Percentiles rank a stretch among this genome's conserved stretches.
These are phyloP conservation scores for Alternaria triticina DNA, from an alignment of 2,329 filamentous ascomycete species.

Conservation along the genomic window DNA sequence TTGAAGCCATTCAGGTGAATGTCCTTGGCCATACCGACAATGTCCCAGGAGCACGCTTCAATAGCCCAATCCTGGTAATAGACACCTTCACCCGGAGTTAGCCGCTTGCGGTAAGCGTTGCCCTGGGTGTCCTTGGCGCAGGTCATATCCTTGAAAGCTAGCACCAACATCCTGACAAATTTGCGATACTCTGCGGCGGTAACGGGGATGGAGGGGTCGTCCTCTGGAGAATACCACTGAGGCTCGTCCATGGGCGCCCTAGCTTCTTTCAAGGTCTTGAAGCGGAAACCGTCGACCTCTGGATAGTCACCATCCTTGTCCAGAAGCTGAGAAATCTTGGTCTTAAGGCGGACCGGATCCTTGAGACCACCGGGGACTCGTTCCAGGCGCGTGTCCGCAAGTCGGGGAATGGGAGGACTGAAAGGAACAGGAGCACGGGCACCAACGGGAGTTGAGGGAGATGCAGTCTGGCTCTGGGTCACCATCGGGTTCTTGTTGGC, in stretches of 20 bases:
- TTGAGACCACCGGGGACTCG: not conserved
- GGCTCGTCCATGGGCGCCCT: not conserved
- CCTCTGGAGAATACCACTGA: constrained; percentile 9
- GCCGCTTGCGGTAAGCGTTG: constrained; percentile 18
- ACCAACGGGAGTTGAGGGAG: not conserved
- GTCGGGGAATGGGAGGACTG: not conserved
- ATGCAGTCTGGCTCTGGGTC: not conserved
- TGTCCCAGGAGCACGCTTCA: constrained; percentile 18
- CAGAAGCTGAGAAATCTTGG: constrained; percentile 1
- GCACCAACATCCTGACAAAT: not conserved
- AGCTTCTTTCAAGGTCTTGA: constrained; percentile 8
- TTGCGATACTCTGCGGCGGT: constrained; percentile 8
- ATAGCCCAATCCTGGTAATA: constrained; percentile 18
- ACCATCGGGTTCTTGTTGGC: not conserved
- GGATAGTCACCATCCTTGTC: not conserved
- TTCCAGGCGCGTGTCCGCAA: not conserved
- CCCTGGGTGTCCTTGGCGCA: constrained; percentile 3
- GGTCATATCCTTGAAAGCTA: constrained; percentile 14
- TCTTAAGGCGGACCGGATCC: constrained; percentile 1
- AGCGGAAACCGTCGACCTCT: constrained; percentile 6
- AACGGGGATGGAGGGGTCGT: constrained; percentile 11
- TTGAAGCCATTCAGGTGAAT: constrained; percentile 17
- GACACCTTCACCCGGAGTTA: constrained; percentile 1
- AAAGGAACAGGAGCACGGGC: not conserved
- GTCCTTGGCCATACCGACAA: constrained; percentile 10